A percentile compares a stretch with the other conserved stretches of the same genome.
These are phyloP conservation scores for Penicillium odoratum DNA, from an alignment of 495 filamentous ascomycete species.

Conservation along the genomic window DNA sequence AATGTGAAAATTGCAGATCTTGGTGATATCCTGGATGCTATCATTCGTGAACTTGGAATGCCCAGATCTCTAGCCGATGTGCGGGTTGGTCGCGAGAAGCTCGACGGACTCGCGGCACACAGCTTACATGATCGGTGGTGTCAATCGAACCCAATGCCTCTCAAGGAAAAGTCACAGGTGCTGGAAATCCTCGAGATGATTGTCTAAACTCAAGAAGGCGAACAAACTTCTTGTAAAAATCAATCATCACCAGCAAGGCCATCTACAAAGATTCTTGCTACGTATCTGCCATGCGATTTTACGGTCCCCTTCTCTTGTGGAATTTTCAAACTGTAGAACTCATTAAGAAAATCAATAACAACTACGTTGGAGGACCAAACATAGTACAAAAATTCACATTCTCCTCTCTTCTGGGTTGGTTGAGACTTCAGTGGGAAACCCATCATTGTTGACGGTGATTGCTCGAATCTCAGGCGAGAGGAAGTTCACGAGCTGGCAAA, in stretches of 20 bases:
- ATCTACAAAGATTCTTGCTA: no score
- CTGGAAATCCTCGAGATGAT: slow-evolving; percentile 57
- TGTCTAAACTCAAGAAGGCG: slow-evolving; percentile 10
- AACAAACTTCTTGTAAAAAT: background rate
- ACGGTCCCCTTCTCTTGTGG: no score
- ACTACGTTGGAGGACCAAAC: no score
- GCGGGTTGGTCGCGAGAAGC: slow-evolving; percentile 49
- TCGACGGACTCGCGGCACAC: slow-evolving; percentile 51
- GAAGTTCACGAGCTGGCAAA: no score
- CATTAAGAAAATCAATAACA: no score
- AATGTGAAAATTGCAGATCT: slow-evolving; percentile 42
- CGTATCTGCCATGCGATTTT: no score
- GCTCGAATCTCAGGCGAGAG: no score
- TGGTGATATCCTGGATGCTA: slow-evolving; percentile 53
- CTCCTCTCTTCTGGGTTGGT: no score
- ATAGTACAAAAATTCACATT: no score
- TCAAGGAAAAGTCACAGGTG: slow-evolving; percentile 51
- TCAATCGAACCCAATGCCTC: slow-evolving; percentile 49
- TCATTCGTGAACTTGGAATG: slow-evolving; percentile 57
- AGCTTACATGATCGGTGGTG: slow-evolving; percentile 55
- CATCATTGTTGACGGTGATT: no score
- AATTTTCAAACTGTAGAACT: no score
- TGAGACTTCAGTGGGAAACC: no score
- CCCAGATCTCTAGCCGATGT: slow-evolving; percentile 57
- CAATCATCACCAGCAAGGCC: background rate